Percentiles rank a stretch among this genome's conserved stretches.
These are phyloP conservation scores for Calonectria pseudoturangicola DNA, from an alignment of 2,329 filamentous ascomycete genomes.

Conservation along the genomic window DNA sequence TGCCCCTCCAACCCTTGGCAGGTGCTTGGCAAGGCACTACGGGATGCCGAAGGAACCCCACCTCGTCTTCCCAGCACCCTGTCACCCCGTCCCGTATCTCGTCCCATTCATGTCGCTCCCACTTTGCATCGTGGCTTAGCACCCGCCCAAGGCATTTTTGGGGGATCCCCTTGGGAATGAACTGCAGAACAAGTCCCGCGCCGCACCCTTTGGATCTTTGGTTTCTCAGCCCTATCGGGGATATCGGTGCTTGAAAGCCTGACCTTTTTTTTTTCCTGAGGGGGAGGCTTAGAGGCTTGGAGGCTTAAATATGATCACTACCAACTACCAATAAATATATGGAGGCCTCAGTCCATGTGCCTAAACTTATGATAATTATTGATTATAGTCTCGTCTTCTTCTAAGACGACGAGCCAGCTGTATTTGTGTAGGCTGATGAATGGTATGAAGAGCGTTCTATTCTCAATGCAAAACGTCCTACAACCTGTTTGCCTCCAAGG, in stretches of 20 bases:
- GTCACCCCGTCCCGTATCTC: constrained; percentile 24
- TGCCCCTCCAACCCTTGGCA: constrained; percentile 22
- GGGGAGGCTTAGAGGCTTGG: neutral
- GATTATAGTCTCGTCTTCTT: neutral
- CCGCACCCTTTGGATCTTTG: neutral
- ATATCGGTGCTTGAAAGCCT: constrained; percentile 5
- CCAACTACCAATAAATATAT: neutral
- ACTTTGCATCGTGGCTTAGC: constrained; percentile 34
- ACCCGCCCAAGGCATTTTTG: constrained; percentile 30
- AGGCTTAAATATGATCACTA: neutral
- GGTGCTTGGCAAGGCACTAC: constrained; percentile 23
- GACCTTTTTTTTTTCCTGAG: neutral
- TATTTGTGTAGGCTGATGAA: neutral
- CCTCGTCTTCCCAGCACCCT: neutral
- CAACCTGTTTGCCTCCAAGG: constrained; percentile 4
- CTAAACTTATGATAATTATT: neutral
- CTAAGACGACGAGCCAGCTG: constrained; percentile 2
- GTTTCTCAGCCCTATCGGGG: constrained; percentile 39
- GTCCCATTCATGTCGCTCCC: constrained; percentile 24
- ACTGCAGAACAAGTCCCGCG: neutral
- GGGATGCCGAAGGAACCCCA: constrained; percentile 11
- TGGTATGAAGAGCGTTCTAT: neutral
- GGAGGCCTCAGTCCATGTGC: neutral
- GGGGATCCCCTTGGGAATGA: constrained; percentile 26
- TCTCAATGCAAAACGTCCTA: neutral